These are phyloP conservation scores for bread wheat (Triticum aestivum) DNA, from an alignment of 176 grass and related monocot species.

Conservation along the genomic window IWGSC_CS_RefSeq_v2.1 NC_057797.1:730341210-730341709, in stretches of 20 bases:
- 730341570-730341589: background rate
- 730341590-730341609: background rate
- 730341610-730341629: background rate
- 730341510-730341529: background rate
- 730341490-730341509: background rate
- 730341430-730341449: too few relatives aligned
- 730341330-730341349: background rate
- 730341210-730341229: background rate
- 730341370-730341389: too few relatives aligned
- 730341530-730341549: background rate
- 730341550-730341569: background rate
- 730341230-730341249: background rate
- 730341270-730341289: background rate
- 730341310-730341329: background rate
- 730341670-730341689: too few relatives aligned
- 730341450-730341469: too few relatives aligned
- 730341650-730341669: too few relatives aligned
- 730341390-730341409: too few relatives aligned
- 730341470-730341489: too few relatives aligned
- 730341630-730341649: too few relatives aligned
- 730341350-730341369: too few relatives aligned
- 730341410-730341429: too few relatives aligned
- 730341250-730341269: background rate
- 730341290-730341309: background rate
- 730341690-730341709: background rate